Evolutionary conservation across 495 filamentous ascomycete species (phyloP), one percentile per base, ranked within the genome.

Genomic region (Penicillium psychrofluorescens): DNA sequence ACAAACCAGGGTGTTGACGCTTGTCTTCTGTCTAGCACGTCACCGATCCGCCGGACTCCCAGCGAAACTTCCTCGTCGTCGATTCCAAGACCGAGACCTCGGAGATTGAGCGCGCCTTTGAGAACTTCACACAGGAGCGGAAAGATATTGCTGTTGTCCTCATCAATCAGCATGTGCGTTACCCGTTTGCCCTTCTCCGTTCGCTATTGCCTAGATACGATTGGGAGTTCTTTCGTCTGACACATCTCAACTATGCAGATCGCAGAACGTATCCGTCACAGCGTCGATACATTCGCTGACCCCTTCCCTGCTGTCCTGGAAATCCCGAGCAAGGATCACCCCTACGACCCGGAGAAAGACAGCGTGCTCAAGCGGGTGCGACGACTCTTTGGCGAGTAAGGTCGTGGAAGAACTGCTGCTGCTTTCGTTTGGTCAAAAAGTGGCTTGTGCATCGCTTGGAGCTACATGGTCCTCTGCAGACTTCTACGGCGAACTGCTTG

Each of bases 291-390:
- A 13, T 78, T 67, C 54, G 59, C 72, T 41, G 75, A 77, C n/a
- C 65, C 75, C 7, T 77, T 78, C 52, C 75, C 75, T 9, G 71
- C 75, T 10, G 66, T 78, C 40, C 81, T 99, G 46, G 94, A 99
- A 69, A 97, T 97, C 44, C 94, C 94, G 28, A 95, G 89, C 71
- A 99, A 99, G 74, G 92, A 99, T 61, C 92, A 99, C 56, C 92
- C 92, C 7, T 99, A 97, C 55, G 94, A 99, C 53, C 92, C 92
- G 0, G 92, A 99, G 70, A 99, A 99, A 73, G 92, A 99, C 66
- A 97, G 90, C 61, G 92, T 99, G 31, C 59, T 97, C 64, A 86
- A 87, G 63, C 78, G 92, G 54, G 94, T 97, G 43, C 77, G 86
- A 56, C 81, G 90, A 50, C 63, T 97, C 45, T 95, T 95, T 78